Conservation (phyloP, 768 basidiomycete species). For the Pleurotus ostreatus region DNA sequence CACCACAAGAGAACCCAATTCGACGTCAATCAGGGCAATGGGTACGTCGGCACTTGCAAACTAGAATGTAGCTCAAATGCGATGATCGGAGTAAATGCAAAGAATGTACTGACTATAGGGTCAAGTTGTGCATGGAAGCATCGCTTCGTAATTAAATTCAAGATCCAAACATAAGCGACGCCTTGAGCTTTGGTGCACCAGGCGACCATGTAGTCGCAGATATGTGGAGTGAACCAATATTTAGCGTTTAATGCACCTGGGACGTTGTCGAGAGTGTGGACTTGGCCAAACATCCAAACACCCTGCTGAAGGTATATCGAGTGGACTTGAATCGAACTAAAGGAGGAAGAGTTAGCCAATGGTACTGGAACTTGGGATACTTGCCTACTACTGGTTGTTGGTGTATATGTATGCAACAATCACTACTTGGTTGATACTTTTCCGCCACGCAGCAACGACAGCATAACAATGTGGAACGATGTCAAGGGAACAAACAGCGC, state of each 20-base stretch:
- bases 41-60: neutral
- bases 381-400: neutral
- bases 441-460: neutral
- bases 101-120: neutral
- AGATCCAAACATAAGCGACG: neutral
- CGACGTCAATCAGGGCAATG: neutral
- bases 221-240: neutral
- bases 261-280: neutral
- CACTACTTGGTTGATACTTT: neutral
- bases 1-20: neutral
- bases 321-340: neutral
- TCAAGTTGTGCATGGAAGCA: neutral
- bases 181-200: neutral
- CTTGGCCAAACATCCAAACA: neutral
- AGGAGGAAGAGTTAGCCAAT: neutral
- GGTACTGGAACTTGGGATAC: neutral
- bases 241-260: neutral
- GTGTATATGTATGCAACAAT: neutral
- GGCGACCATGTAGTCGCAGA: neutral
- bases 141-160: neutral
- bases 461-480: neutral
- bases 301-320: neutral
- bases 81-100: neutral
- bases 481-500: neutral
- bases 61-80: neutral